A percentile compares a stretch with the other conserved stretches of the same genome.
phyloP scores from a whole-genome alignment of 768 basidiomycete genomes.

The Suillus subalutaceus region DNA sequence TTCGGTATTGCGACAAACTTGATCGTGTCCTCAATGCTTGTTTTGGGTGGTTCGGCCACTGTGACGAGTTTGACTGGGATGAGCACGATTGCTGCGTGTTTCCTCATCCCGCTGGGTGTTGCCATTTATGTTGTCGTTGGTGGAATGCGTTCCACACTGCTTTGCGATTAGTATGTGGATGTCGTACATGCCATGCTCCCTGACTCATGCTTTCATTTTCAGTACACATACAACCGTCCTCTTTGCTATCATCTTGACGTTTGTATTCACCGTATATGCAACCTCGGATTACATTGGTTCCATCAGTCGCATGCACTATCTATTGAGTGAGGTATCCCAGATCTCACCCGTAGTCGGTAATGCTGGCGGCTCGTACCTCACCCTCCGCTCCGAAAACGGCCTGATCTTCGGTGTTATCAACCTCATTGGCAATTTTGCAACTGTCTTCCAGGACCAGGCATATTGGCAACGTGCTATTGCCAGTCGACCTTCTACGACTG shows the following conservation, averaged over 20 bases:
- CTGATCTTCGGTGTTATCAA: slow-evolving; percentile 88
- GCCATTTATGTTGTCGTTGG: slow-evolving; percentile 87
- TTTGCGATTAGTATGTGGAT: slow-evolving; percentile 80
- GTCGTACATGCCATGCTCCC: neutral
- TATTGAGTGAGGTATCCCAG: slow-evolving; percentile 63
- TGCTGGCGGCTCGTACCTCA: slow-evolving; percentile 82
- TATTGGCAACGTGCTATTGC: slow-evolving; percentile 96
- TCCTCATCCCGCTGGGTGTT: slow-evolving; percentile 87
- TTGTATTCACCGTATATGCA: slow-evolving; percentile 80
- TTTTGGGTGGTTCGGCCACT: slow-evolving; percentile 83
- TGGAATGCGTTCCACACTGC: slow-evolving; percentile 83
- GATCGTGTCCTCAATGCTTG: slow-evolving; percentile 87
- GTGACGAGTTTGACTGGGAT: slow-evolving; percentile 89
- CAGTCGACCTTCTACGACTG: slow-evolving; percentile 77
- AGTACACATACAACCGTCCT: slow-evolving; percentile 89
- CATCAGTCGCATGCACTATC: slow-evolving; percentile 73
- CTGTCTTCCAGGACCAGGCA: slow-evolving; percentile 68
- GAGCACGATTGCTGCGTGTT: slow-evolving; percentile 88
- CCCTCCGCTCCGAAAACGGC: slow-evolving; percentile 76
- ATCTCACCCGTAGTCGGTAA: slow-evolving; percentile 74
- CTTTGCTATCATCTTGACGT: slow-evolving; percentile 81
- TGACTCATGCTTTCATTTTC: neutral
- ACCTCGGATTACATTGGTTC: slow-evolving; percentile 82
- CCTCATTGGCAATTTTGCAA: slow-evolving; percentile 81
- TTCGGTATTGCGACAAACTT: slow-evolving; percentile 93